These are phyloP conservation scores for Cercospora zeae-maydis DNA, from an alignment of 2,329 filamentous ascomycete species.

Conservation along the genomic window DNA sequence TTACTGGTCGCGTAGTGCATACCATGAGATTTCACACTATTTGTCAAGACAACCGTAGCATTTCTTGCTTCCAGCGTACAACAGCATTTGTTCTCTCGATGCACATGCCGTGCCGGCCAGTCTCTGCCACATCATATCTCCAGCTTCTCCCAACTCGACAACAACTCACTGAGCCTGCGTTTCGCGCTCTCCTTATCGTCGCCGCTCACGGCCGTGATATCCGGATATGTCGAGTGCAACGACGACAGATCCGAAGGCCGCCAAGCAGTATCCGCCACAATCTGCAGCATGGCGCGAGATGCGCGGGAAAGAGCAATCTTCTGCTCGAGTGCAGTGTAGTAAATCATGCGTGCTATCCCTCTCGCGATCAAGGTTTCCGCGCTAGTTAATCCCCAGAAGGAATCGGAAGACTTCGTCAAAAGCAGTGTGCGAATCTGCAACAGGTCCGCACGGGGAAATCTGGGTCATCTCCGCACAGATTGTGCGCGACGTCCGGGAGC, in stretches of 20 bases:
- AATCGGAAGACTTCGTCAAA: constrained; percentile 22
- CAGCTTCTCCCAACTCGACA: constrained; percentile 13
- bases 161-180: constrained; percentile 13
- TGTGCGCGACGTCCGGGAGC: not conserved
- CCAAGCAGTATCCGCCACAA: constrained; percentile 20
- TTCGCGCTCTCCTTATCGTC: not conserved
- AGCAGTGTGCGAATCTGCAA: constrained; percentile 11
- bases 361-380: constrained; percentile 16
- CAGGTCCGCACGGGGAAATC: not conserved
- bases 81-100: not conserved
- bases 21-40: too few species aligned
- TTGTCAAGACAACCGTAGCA: not conserved
- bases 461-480: not conserved
- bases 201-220: constrained; percentile 12
- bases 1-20: too few species aligned
- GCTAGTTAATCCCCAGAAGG: constrained; percentile 14
- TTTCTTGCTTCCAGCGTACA: not conserved
- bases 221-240: constrained; percentile 13
- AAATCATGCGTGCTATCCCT: constrained; percentile 17
- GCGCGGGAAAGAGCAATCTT: not conserved
- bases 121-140: not conserved
- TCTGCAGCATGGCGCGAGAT: constrained; percentile 12
- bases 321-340: constrained; percentile 16
- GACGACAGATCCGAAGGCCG: constrained; percentile 13
- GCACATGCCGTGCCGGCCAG: not conserved